Conservation (phyloP, 1,139 yeast genomes). For the Hanseniaspora uvarum region DNA sequence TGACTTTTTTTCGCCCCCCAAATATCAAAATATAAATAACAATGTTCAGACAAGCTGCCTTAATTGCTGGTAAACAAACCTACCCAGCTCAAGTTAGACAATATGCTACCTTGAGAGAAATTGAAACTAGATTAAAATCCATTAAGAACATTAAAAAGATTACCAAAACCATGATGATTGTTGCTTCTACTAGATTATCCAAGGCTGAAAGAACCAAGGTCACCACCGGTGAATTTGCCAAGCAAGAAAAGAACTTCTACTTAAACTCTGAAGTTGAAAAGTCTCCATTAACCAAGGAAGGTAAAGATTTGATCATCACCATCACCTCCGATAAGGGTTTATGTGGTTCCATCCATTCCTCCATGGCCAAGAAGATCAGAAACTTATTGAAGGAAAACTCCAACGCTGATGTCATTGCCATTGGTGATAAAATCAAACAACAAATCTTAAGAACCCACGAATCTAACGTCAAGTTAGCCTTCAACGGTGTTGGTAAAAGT, state of each 20-base stretch:
- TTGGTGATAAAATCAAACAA: slow-evolving; percentile 89
- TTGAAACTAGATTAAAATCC: slow-evolving; percentile 94
- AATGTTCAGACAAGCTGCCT: slow-evolving; percentile 17
- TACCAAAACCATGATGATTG: slow-evolving; percentile 99
- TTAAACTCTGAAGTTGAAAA: slow-evolving; percentile 72
- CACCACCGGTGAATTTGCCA: slow-evolving; percentile 75
- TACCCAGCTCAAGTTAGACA: slow-evolving; percentile 40
- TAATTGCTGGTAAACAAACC: slow-evolving; percentile 11
- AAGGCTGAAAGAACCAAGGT: slow-evolving; percentile 95
- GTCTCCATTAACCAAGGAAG: slow-evolving; percentile 35
- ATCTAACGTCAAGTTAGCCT: slow-evolving; percentile 57
- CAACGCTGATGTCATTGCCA: slow-evolving; percentile 67
- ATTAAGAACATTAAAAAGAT: slow-evolving; percentile 97
- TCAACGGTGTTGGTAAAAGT: slow-evolving; percentile 90
- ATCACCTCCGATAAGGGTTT: slow-evolving; percentile 95
- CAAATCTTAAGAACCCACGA: slow-evolving; percentile 80
- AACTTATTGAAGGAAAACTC: slow-evolving; percentile 52
- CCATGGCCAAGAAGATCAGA: slow-evolving; percentile 82
- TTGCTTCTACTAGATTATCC: slow-evolving; percentile 91
- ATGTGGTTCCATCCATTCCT: slow-evolving; percentile 97
- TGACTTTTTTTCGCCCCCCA: neutral
- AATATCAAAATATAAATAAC: neutral
- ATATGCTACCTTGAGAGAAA: slow-evolving; percentile 97
- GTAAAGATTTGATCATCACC: slow-evolving; percentile 58
- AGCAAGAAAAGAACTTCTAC: slow-evolving; percentile 69